Evolutionary conservation across 768 basidiomycete species (phyloP), one percentile per base, ranked within the genome.

Genomic region (Amylocystis lapponica): DNA sequence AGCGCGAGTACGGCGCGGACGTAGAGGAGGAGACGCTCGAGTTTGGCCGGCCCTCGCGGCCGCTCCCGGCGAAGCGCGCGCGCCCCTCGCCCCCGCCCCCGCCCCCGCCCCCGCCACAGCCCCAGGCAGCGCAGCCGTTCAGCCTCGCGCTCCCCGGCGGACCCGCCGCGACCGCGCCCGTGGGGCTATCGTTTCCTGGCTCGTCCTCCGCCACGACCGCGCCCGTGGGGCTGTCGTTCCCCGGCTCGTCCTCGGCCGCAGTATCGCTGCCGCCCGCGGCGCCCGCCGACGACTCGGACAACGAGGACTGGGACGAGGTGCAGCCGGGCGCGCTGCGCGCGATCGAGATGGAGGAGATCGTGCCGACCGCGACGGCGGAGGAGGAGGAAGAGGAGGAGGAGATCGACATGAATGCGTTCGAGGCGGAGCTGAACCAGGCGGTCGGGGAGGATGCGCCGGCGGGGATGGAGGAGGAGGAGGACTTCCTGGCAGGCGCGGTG

Each of bases 301-400:
- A 57, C 16, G 58, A 55, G 16, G 56, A 54, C 1, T 59, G 58
- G 58, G 57, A 57, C 48, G 55, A 54, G 31, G 57, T 59, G 12
- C 43, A 37, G 13, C 36, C 29, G 17, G 30, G 40, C 9, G 43
- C 43, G 14, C 2, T 36, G 19, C 50, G 51, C 23, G 25, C 27
- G 22, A 58, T 61, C 46, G 47, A 46, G n/a, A 61, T 61, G 57
- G 57, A 56, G 39, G 58, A 57, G 43, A 56, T 57, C 29, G 49
- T 45, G 21, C 53, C 54, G 27, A 39, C 37, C 40, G 9, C 47
- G 47, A 35, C 31, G 32, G 25, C 46, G 30, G 48, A 36, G 3
- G 49, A 49, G 5, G 51, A 48, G 12, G 46, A 40, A n/a, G 52
- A 48, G 39, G 55, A 45, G 22, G 53, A 43, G 25, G 59, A 56